Evolutionary conservation across 2,329 filamentous ascomycete genomes (phyloP), one percentile per base, ranked within the genome.

Genomic region (Aspergillus sp.): DNA sequence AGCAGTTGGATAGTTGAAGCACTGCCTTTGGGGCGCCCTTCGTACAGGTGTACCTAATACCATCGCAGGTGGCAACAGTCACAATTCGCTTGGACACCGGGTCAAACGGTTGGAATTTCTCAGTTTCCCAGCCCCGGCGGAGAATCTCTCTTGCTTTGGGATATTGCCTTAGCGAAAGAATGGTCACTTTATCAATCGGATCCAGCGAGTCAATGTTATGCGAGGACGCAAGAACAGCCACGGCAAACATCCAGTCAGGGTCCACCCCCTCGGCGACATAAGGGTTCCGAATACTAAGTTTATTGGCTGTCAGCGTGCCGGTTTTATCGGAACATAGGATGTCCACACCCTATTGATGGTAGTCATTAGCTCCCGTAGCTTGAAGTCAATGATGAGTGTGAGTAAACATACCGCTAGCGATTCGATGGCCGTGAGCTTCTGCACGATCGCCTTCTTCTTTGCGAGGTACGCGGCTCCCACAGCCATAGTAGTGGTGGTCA

Each of bases 241-340:
- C 89, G 56, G 89, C 88, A 86, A 92, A 91, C 87, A 92, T 90
- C 88, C 89, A 92, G 80, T 91, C 89, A 72, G 91, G 84, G 73
- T 91, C 89, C 67, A 90, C 85, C 57, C 89, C 90, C 75, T 91
- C 89, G 47, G 88, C 86, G 50, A 91, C 88, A 75, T 88, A 92
- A 2, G 90, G 89, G 69, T 91, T 89, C 66, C 89, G 88, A 69
- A 92, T 90, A 69, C 86, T 89, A 61, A 92, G 80, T 78, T 91
- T 89, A 64, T 77, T 77, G 18, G 74, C 74, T 2, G 74, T 77
- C n/a, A 92, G 81, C 22, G 89, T 92, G 78, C 90, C 90, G 10
- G 90, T 92, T 82, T 92, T 92, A 77, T 92, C 90, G 62, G 90
- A 92, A 80, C 89, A 92, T 65, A 91, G 84, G 66, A 92, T 87